Conservation (phyloP, 495 filamentous ascomycete species). For the Friedmanniomyces simplex region DNA sequence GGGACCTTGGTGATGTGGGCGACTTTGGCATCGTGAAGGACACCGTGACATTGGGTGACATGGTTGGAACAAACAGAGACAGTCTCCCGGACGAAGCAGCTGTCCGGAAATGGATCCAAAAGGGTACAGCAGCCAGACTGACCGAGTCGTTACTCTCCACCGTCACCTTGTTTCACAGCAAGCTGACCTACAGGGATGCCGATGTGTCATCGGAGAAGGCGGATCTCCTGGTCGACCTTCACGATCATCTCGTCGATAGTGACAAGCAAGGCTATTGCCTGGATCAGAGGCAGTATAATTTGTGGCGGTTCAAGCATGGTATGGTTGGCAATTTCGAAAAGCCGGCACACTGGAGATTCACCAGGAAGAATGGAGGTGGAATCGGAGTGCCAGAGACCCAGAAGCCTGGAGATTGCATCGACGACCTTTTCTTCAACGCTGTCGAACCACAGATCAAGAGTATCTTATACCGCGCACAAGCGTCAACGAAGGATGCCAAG, state of each 20-base stretch:
- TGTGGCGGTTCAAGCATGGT: background rate
- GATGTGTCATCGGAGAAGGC: slow-evolving; percentile 45
- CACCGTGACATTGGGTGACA: slow-evolving; percentile 13
- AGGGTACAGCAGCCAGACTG: background rate
- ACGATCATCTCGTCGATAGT: slow-evolving; percentile 72
- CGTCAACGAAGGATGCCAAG: slow-evolving; percentile 30
- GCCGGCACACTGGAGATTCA: slow-evolving; percentile 28
- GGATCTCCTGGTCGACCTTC: slow-evolving; percentile 53
- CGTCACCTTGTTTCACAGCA: slow-evolving; percentile 48
- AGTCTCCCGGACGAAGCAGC: background rate
- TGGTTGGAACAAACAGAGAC: background rate
- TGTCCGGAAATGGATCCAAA: background rate
- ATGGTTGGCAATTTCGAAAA: background rate
- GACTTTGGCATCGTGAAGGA: slow-evolving; percentile 52
- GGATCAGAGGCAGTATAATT: too few species aligned
- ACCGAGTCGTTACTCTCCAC: background rate
- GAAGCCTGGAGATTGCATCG: slow-evolving; percentile 51
- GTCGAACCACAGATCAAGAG: slow-evolving; percentile 41
- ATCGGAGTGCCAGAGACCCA: slow-evolving; percentile 27
- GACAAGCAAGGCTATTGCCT: slow-evolving; percentile 73
- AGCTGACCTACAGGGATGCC: slow-evolving; percentile 50
- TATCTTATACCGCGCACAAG: background rate
- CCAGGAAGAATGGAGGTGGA: slow-evolving; percentile 34
- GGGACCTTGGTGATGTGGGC: slow-evolving; percentile 34
- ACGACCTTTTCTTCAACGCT: slow-evolving; percentile 59